Evolutionary conservation across 2,329 filamentous ascomycete genomes (phyloP), one percentile per base, ranked within the genome.

Genomic region (Aureobasidium vineae): DNA sequence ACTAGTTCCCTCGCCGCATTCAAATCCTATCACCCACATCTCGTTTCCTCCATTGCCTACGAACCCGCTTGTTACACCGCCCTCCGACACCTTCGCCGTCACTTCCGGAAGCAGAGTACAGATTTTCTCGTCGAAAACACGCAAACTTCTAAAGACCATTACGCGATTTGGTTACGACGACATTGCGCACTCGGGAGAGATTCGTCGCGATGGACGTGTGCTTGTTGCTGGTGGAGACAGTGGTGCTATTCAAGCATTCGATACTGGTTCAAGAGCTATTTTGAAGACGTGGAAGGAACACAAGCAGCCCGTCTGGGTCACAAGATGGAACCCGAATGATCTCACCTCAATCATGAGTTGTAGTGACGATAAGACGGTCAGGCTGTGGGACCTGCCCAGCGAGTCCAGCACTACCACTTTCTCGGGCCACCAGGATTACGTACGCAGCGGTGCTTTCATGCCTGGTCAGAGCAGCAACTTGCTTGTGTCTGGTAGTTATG

Each of bases 271-370:
- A 66, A 86, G 95, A 70, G 92, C 92, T 3, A 97, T 99, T 71
- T 81, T 99, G 72, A 94, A 95, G 82, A 97, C 94, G 61, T 99
- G 95, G 94, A 88, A 89, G 70, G 87, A 93, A 72, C 94, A 98
- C 81, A 93, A 92, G 80, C 93, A 96, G 82, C 91, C 95, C 16
- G 91, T 96, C 28, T 97, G 94, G 89, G 87, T 89, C 28, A 94
- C 92, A 53, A 89, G 89, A 77, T 99, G 96, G 85, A 94, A 91
- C n/a, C 92, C 92, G 1, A 72, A 66, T 41, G 89, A 95, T 68
- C 84, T 93, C 70, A 99, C 95, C 0, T 87, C 87, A 3, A 81
- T 98, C 68, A 89, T 99, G 84, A 96, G 90, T 74, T 90, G 91
- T 63, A 92, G 90, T 76, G 95, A 99, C 77, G 95, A 99, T 79